Evolutionary conservation across 305 asterid genomes (phyloP).

Genomic region (Fraxinus sp.): DNA sequence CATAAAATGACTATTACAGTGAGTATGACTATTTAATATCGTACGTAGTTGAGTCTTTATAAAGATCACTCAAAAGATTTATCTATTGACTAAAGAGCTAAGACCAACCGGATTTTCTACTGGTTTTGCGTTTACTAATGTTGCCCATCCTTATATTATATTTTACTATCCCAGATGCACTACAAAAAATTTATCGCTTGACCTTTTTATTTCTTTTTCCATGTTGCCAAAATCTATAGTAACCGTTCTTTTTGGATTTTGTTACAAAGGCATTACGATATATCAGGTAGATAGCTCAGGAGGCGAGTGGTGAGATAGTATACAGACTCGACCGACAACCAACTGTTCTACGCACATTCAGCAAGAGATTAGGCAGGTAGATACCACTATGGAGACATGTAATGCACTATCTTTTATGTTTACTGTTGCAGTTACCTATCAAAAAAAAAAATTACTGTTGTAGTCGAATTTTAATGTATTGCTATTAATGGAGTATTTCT

Average conservation of each 20-base stretch:
- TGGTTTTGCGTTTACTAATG: background rate
- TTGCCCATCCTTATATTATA: background rate
- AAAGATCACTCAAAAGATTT: background rate
- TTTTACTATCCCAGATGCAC: background rate
- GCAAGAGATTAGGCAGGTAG: constrained; percentile 78
- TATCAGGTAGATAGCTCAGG: too few species aligned
- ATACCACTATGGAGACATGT: background rate
- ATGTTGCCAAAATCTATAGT: background rate
- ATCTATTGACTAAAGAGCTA: background rate
- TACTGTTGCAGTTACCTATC: too few species aligned
- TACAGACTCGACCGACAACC: constrained; percentile 85
- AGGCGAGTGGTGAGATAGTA: constrained; percentile 64
- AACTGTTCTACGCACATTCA: constrained; percentile 82
- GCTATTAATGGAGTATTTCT: constrained; percentile 12
- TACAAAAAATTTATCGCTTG: background rate
- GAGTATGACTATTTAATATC: too few species aligned
- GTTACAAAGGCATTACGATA: constrained; percentile 51
- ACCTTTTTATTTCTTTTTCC: background rate
- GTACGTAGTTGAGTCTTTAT: too few species aligned
- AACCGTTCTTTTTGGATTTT: background rate
- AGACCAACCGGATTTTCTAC: background rate
- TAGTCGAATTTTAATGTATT: background rate
- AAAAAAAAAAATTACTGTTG: too few species aligned
- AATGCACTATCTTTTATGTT: background rate
- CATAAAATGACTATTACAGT: constrained; percentile 37